Evolutionary conservation across 345 rosid genomes (phyloP).

Genomic region (Citrus unshiu): DNA sequence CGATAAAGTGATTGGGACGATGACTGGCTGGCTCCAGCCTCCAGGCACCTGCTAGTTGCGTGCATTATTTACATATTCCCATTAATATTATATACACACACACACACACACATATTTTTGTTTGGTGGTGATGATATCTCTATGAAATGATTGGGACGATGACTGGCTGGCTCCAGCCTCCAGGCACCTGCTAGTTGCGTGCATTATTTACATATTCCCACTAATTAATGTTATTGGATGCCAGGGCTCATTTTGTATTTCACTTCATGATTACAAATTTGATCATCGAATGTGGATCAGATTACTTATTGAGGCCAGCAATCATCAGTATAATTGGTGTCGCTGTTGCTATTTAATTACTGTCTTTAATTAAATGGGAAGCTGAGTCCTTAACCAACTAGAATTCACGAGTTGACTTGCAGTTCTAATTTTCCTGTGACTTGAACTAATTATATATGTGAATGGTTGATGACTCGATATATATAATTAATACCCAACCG

Average conservation of each 20-base stretch:
- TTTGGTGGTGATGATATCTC: background rate
- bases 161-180: background rate
- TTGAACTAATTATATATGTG: background rate
- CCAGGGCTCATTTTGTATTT: background rate
- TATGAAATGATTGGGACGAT: background rate
- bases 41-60: background rate
- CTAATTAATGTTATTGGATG: background rate
- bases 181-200: background rate
- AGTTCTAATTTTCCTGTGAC: background rate
- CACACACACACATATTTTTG: background rate
- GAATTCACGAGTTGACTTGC: conserved; percentile 9
- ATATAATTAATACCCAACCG: background rate
- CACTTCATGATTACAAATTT: background rate
- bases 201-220: background rate
- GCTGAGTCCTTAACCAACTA: background rate
- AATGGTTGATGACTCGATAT: background rate
- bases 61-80: background rate
- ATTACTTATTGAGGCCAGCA: background rate
- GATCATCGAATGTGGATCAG: background rate
- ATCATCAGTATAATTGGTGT: background rate
- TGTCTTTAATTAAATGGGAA: background rate
- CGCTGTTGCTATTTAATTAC: background rate
- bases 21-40: background rate
- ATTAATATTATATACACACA: background rate
- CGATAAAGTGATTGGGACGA: background rate